A percentile compares a stretch with the other conserved stretches of the same genome.
phyloP scores from a whole-genome alignment of 768 basidiomycete species.

The Termitomyces sp. region DNA sequence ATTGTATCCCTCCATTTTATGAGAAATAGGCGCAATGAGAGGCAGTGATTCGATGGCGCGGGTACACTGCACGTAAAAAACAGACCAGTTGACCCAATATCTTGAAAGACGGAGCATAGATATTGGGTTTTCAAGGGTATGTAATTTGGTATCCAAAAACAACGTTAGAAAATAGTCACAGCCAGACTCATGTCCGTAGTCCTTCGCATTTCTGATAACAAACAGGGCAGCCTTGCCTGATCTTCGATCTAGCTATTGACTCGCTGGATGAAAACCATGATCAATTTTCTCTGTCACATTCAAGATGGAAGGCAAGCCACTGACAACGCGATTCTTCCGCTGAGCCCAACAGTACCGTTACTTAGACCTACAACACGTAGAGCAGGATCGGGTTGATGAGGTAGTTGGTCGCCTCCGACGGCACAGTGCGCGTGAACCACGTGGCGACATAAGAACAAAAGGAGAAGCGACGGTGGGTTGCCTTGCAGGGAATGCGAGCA shows the following conservation, averaged over 20 bases:
- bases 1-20: no score
- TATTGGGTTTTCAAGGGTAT: slow-evolving; percentile 1
- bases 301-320: slow-evolving; percentile 21
- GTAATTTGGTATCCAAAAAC: slow-evolving; percentile 8
- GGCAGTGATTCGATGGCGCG: neutral
- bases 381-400: slow-evolving; percentile 51
- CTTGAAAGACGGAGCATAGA: neutral
- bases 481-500: slow-evolving; percentile 58
- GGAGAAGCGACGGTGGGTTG: slow-evolving; percentile 49
- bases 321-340: slow-evolving; percentile 77
- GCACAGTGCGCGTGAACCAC: slow-evolving; percentile 79
- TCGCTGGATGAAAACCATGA: slow-evolving; percentile 37
- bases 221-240: slow-evolving; percentile 71
- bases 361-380: slow-evolving; percentile 38
- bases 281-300: slow-evolving; percentile 7
- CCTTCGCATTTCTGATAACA: slow-evolving; percentile 61
- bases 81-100: neutral
- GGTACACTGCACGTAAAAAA: neutral
- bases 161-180: neutral
- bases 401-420: slow-evolving; percentile 57
- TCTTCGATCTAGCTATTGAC: slow-evolving; percentile 58
- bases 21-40: neutral
- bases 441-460: slow-evolving; percentile 86
- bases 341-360: slow-evolving; percentile 38
- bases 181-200: slow-evolving; percentile 18